A percentile compares a stretch with the other conserved stretches of the same genome.
Conservation (phyloP, 495 filamentous ascomycete species). For the Cairneyella variabilis region DNA sequence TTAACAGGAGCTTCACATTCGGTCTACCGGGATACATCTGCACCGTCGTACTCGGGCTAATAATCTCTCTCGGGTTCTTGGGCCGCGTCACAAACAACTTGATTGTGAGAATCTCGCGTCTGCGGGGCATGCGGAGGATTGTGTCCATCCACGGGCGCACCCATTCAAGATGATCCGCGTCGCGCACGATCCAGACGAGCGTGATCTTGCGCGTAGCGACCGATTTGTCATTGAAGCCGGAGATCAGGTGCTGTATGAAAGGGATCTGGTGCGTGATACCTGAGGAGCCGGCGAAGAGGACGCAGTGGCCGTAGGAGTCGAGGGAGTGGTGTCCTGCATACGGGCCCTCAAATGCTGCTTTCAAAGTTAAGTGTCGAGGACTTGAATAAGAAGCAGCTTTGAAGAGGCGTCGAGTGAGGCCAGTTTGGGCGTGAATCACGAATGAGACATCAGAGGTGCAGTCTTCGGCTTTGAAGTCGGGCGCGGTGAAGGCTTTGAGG, state of each 20-base stretch:
- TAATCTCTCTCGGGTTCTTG: conserved; percentile 65
- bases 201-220: conserved; percentile 75
- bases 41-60: conserved; percentile 66
- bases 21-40: conserved; percentile 84
- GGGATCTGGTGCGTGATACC: conserved; percentile 94
- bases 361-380: conserved; percentile 29
- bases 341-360: conserved; percentile 71
- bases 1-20: conserved; percentile 70
- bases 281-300: conserved; percentile 88
- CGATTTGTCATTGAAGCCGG: conserved; percentile 66
- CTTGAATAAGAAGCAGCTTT: conserved; percentile 30
- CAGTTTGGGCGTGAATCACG: conserved; percentile 78
- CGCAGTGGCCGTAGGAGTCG: conserved; percentile 82
- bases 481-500: background rate
- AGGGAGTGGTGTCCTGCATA: conserved; percentile 81
- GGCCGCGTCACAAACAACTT: conserved; percentile 87
- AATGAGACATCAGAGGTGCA: conserved; percentile 59
- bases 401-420: conserved; percentile 83
- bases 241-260: conserved; percentile 77
- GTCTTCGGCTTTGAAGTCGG: no score
- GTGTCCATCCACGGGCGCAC: conserved; percentile 89
- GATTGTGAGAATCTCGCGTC: conserved; percentile 74
- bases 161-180: conserved; percentile 87
- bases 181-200: conserved; percentile 89
- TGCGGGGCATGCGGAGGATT: conserved; percentile 72